Conservation (phyloP, 306 rosid species). For the Vigna angularis region DNA sequence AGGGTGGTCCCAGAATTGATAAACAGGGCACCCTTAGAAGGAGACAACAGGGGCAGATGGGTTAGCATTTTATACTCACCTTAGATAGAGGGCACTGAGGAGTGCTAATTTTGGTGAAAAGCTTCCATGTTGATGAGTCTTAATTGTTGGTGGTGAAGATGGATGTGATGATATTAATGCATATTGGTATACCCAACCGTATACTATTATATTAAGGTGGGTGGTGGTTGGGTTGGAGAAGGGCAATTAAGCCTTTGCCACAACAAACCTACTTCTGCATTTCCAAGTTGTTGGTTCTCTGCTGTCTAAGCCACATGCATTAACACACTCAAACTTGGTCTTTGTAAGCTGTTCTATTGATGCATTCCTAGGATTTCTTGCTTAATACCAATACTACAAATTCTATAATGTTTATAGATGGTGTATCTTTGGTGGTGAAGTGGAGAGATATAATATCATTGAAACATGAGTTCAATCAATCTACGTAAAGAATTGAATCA, state of each 20-base stretch:
- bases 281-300: constrained; percentile 37
- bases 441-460: too few relatives aligned
- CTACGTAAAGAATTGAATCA: too few relatives aligned
- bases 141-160: constrained; percentile 62
- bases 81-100: constrained; percentile 45
- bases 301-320: constrained; percentile 38
- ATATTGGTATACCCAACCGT: constrained; percentile 68
- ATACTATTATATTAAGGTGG: constrained; percentile 51
- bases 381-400: too few relatives aligned
- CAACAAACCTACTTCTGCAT: constrained; percentile 36
- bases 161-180: constrained; percentile 73
- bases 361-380: too few relatives aligned
- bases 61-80: constrained; percentile 44
- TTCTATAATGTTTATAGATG: background rate
- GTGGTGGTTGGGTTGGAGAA: constrained; percentile 64
- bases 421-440: too few relatives aligned
- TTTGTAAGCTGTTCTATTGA: too few relatives aligned
- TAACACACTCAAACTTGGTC: constrained; percentile 17
- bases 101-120: constrained; percentile 51
- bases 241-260: constrained; percentile 64
- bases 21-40: constrained; percentile 43
- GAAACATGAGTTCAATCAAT: too few relatives aligned
- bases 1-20: constrained; percentile 54
- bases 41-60: constrained; percentile 43
- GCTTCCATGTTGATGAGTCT: constrained; percentile 48